Evolutionary conservation across 1,284 basidiomycete species (phyloP), one percentile per base, ranked within the genome.

Genomic region (Rhodotorula sp.): DNA sequence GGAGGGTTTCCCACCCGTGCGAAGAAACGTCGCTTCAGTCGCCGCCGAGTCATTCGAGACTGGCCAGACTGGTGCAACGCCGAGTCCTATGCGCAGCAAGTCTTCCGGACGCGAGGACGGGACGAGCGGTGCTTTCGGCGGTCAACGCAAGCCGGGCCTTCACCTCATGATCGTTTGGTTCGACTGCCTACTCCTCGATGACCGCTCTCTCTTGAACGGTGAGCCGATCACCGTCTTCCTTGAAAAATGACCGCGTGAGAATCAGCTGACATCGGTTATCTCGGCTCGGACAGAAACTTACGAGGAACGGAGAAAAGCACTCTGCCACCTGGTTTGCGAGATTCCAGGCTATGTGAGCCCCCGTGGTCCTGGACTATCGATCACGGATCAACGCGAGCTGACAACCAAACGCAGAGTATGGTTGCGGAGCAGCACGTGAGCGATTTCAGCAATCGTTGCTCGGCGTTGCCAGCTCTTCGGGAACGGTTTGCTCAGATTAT

Each of bases 111-210:
- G 26, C 54, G 26, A 28, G 28, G 38, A 23, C 19, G 43, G 61
- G 47, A 49, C 54, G 50, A 31, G 18, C 15, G 18, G 38, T 19
- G 76, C 10, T 12, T 43, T 43, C 38, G 38, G 38, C 38, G 38
- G 38, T 43, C 38, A 43, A 43, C 38, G 38, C 38, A 43, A 43
- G 12, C 38, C 38, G 38, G 38, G 82, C 16, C 83, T 87, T 6
- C 89, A 88, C 70, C 85, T 93, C 7, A 68, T 60, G 64, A 56
- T 94, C 8, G 88, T 91, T 5, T 94, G 92, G 83, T 95, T 94
- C 77, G 93, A 94, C 76, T 78, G 93, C 18, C 83, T 95, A 5
- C 80, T 86, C 26, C 80, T 92, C 1, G 86, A 93, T 74, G 86
- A 82, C 19, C 72, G 81, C 43, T 88, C 85, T 8, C 81, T 91